phyloP scores from a whole-genome alignment of 2,329 filamentous ascomycete species.

The Pestalotiopsis sp. region DNA sequence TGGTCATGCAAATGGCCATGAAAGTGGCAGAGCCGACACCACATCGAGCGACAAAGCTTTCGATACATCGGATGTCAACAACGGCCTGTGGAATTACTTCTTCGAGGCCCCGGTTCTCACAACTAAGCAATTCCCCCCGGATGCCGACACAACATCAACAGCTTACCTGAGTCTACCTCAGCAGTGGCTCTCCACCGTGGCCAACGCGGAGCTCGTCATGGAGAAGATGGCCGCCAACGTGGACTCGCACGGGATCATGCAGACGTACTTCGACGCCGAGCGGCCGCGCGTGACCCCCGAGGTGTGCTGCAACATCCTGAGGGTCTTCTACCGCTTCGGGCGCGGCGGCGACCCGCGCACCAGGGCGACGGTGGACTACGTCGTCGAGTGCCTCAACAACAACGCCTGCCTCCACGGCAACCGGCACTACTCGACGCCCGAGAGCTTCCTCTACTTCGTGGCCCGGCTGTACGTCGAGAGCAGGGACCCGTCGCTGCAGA shows the following conservation, averaged over 20 bases:
- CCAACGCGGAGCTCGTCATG: not conserved
- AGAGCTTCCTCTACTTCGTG: conserved; percentile 23
- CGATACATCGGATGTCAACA: not conserved
- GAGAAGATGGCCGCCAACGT: conserved; percentile 15
- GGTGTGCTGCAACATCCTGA: conserved; percentile 26
- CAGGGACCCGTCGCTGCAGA: not conserved
- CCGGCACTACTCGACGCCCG: conserved; percentile 20
- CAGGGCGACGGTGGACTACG: conserved; percentile 19
- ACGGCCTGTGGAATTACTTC: conserved; percentile 25
- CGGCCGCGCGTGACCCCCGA: conserved; percentile 21
- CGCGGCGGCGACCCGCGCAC: conserved; percentile 18
- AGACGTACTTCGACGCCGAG: conserved; percentile 21
- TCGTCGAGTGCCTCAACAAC: conserved; percentile 20
- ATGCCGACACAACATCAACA: conserved; percentile 27
- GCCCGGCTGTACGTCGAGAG: conserved; percentile 19
- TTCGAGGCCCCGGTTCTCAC: conserved; percentile 19
- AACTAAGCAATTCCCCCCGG: conserved; percentile 19
- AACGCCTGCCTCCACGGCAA: conserved; percentile 20
- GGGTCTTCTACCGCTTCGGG: conserved; percentile 23
- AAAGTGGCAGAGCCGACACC: not conserved
- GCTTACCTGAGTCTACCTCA: conserved; percentile 21
- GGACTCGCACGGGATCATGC: conserved; percentile 19
- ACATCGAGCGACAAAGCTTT: no score
- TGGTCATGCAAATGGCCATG: not conserved
- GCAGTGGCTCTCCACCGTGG: not conserved